These are phyloP conservation scores for Narthecium ossifragum DNA, from an alignment of 106 monocot genomes.

Conservation along the genomic window DNA sequence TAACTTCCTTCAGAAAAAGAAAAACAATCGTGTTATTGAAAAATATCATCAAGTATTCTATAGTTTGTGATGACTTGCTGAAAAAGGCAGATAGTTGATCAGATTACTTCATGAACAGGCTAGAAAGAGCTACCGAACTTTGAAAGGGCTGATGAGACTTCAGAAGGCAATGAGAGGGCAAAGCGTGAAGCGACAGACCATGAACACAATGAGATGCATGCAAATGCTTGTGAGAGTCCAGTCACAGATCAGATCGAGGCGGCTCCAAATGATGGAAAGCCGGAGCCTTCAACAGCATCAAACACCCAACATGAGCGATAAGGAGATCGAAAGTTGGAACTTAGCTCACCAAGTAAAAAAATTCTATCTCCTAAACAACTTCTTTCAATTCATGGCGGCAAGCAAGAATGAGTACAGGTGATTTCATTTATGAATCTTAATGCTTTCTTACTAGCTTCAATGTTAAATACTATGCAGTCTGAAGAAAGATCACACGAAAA, in stretches of 20 bases:
- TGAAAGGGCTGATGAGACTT: constrained; percentile 64
- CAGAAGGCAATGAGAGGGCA: constrained; percentile 59
- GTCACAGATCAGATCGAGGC: constrained; percentile 42
- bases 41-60: no score
- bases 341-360: constrained; percentile 29
- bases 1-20: no score
- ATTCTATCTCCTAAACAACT: no score
- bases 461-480: constrained; percentile 25
- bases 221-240: constrained; percentile 67
- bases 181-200: constrained; percentile 60
- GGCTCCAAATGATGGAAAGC: constrained; percentile 62
- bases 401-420: no score
- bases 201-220: constrained; percentile 67
- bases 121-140: constrained; percentile 53
- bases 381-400: no score
- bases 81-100: no score
- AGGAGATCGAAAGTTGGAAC: constrained; percentile 43
- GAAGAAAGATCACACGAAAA: constrained; percentile 24
- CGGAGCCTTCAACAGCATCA: constrained; percentile 25
- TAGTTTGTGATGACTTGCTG: no score
- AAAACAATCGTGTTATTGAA: no score
- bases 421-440: background rate
- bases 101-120: constrained; percentile 35
- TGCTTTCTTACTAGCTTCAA: background rate
- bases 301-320: constrained; percentile 15